Base-by-base conservation (phyloP, 495 filamentous ascomycete species). In the Xylaria curta region DNA sequence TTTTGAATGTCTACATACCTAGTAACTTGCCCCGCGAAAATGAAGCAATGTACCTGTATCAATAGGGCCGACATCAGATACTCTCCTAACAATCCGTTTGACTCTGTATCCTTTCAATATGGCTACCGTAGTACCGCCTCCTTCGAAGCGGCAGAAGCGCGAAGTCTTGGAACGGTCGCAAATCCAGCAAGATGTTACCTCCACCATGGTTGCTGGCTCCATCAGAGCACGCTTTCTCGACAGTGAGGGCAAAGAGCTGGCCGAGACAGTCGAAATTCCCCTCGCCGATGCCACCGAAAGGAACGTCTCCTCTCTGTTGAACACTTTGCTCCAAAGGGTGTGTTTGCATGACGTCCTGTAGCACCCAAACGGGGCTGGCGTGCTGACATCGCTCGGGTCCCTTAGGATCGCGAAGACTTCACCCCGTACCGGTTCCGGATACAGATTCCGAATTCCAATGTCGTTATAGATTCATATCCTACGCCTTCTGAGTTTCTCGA, bases 291-390 rank as follows among this genome's bases (percentile, higher is more conserved):
- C 96, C 13, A 92, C 89, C 5, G 90, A 93, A 33, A 94, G 94
- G 80, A 97, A 99, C 75, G 87, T 99, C 36, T 95, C 96, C 76
- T 86, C 94, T 26, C 85, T 98, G n/a, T 84, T 98, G 33, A 98
- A 99, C 78, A 94, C 91, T 65, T 80, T 98, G 66, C 87, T 96
- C 81, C 91, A 89, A 79, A 91, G 93, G 84, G 91, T 92, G 89
- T 82, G 90, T 83, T 71, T 54, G n/a, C 46, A 42, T 61, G 49
- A 53, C 5, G 42, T 67, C 19, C 66, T 69, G 26, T 31, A 21
- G 60, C 36, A 42, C 24, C 44, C 21, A n/a, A 69, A 24, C 9
- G 56, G 21, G 1, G n/a, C 3, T 49, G 40, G 17, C 53, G 9
- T 68, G 56, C 66, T 77, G 71, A 78, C 21, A 12, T 38, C 47